These are phyloP conservation scores for Phytopythium mirpurense DNA, from an alignment of 352 stramenopile species.

Conservation along the genomic window DNA sequence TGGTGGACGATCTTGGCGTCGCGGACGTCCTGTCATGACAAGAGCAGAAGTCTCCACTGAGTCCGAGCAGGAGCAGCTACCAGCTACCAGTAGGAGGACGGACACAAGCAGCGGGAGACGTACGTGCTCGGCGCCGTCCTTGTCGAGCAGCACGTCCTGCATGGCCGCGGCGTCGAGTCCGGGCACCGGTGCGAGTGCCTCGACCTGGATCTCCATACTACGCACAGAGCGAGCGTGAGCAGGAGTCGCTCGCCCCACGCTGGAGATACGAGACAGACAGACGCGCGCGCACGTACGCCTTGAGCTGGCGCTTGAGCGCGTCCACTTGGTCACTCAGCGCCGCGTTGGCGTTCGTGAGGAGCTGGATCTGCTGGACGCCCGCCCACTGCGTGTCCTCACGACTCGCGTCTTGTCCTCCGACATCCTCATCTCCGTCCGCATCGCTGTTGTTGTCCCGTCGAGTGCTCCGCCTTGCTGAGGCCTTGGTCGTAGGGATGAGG, in stretches of 20 bases:
- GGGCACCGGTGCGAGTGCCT: constrained; percentile 58
- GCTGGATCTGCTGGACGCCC: constrained; percentile 46
- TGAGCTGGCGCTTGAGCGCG: constrained; percentile 57
- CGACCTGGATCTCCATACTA: constrained; percentile 65
- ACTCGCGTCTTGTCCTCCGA: constrained; percentile 1
- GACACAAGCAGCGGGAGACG: no score
- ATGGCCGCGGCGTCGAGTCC: constrained; percentile 44
- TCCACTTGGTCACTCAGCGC: constrained; percentile 32
- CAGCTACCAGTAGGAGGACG: no score
- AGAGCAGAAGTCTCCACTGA: no score
- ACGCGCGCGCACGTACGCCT: constrained; percentile 21
- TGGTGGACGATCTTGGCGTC: constrained; percentile 79
- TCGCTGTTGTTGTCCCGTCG: constrained; percentile 16
- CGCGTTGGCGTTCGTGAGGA: constrained; percentile 56
- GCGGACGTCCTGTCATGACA: constrained; percentile 66
- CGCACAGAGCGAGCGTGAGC: background rate
- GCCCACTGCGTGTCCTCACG: constrained; percentile 41
- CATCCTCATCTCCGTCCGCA: constrained; percentile 18
- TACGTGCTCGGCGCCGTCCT: constrained; percentile 54
- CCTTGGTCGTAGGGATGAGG: background rate
- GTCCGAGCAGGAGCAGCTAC: no score
- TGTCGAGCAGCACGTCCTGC: constrained; percentile 59
- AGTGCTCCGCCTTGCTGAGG: background rate
- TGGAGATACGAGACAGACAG: no score
- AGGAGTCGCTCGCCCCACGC: no score